Evolutionary conservation across 495 filamentous ascomycete genomes (phyloP), one percentile per base, ranked within the genome.

Genomic region (Tetracladium setigerum): DNA sequence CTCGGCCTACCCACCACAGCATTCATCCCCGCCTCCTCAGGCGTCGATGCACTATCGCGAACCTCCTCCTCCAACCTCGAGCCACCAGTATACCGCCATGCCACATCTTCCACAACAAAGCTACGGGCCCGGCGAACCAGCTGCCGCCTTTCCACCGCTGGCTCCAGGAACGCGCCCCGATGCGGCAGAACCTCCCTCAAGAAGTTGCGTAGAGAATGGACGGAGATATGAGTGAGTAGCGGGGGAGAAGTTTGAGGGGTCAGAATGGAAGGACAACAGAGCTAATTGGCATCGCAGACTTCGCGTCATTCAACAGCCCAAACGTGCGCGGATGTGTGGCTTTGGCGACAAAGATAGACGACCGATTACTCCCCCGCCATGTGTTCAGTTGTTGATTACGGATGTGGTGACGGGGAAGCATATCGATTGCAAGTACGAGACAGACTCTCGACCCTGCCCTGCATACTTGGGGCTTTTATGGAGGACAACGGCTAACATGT

Each of bases 291-390:
- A 14, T 24, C 80, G 67, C 73, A 86, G 83, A 40, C 73, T 98
- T 45, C 72, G 82, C 52, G 86, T 96, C 45, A 83, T 87, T 44
- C 92, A 98, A 66, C 92, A 98, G 61, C 92, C 92, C 41, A 74
- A 88, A 52, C 84, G 92, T 44, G 92, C 92, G 53, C 86, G 92
- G 41, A 98, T 98, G 92, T 98, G 92, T 71, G 92, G 92, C 1
- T 98, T 96, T 71, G 92, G 92, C 45, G 92, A 98, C 65, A 98
- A 98, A 88, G 92, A 98, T 64, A 86, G 92, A 58, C 77, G 92
- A 51, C 92, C 92, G 17, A 95, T 98, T 62, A 96, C 92, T 22
- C 92, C 92, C 27, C 92, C 92, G 18, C 92, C 92, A 9, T 96
- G 91, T 62, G 85, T 96, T 37, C 73, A 85, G 50, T 76, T 98